These are phyloP conservation scores for Arthroderma sp. DNA, from an alignment of 2,329 filamentous ascomycete species.

Conservation along the genomic window DNA sequence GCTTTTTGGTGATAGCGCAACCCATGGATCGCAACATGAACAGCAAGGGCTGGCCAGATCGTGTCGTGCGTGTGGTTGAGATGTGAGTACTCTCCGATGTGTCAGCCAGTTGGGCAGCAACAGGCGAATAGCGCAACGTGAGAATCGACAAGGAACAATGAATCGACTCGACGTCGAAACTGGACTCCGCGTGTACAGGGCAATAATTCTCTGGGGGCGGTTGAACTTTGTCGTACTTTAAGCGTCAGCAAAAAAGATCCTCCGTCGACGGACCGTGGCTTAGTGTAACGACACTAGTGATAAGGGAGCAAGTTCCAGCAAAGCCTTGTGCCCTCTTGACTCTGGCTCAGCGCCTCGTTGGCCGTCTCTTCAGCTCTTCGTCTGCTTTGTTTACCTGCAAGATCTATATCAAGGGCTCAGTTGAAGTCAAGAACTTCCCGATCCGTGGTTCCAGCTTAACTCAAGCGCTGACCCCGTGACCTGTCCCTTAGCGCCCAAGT, in stretches of 20 bases:
- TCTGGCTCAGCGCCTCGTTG: neutral
- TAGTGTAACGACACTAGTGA: neutral
- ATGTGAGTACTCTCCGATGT: neutral
- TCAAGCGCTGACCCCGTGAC: neutral
- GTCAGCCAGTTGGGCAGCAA: conserved; percentile 2
- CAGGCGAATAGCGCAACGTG: neutral
- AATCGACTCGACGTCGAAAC: neutral
- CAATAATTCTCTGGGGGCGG: neutral
- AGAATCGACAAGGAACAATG: conserved; percentile 2
- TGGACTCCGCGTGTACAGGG: neutral
- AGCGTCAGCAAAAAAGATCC: conserved; percentile 1
- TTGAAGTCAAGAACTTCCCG: conserved; percentile 3
- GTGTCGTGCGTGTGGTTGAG: neutral
- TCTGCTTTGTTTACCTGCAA: neutral
- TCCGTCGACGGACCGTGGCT: neutral
- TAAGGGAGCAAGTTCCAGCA: neutral
- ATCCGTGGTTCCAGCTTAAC: neutral
- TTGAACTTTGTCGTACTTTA: conserved; percentile 5
- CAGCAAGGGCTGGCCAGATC: neutral
- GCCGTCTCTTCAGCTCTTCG: neutral
- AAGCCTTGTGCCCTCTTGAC: neutral
- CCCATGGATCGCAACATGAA: conserved; percentile 5
- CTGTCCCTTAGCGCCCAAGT: neutral
- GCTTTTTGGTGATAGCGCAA: conserved; percentile 5
- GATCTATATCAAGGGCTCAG: neutral